Evolutionary conservation across 2,329 filamentous ascomycete genomes (phyloP).

Genomic region (Alternaria sp.): DNA sequence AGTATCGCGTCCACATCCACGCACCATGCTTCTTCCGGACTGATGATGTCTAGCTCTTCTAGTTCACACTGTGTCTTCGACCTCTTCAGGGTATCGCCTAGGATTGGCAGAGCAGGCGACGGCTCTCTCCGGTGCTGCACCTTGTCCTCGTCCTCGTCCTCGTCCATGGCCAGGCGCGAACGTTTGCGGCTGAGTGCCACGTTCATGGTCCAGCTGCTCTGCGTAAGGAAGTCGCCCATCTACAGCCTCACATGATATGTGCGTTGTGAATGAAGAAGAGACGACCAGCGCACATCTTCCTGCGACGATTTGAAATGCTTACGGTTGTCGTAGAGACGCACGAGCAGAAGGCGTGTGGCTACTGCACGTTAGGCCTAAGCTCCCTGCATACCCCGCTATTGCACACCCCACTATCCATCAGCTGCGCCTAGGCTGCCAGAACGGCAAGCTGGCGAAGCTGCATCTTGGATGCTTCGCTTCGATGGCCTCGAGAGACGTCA

Average conservation of each 20-base stretch:
- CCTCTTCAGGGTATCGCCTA: conserved; percentile 44
- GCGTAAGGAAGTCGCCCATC: conserved; percentile 32
- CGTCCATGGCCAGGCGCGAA: conserved; percentile 41
- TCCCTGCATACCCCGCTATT: conserved; percentile 21
- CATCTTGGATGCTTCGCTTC: conserved; percentile 16
- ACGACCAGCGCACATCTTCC: conserved; percentile 15
- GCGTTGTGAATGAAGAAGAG: conserved; percentile 13
- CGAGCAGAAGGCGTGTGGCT: conserved; percentile 10
- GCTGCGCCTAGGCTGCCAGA: conserved; percentile 25
- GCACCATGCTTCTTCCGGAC: conserved; percentile 42
- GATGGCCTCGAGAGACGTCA: conserved; percentile 45
- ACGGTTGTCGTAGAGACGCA: conserved; percentile 39
- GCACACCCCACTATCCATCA: conserved; percentile 21
- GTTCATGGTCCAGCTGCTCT: conserved; percentile 40
- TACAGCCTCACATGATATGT: conserved; percentile 5
- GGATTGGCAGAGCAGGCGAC: conserved; percentile 30
- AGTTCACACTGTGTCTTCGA: conserved; percentile 49
- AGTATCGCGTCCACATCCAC: conserved; percentile 46
- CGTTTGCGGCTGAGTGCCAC: conserved; percentile 47
- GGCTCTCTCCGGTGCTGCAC: conserved; percentile 28
- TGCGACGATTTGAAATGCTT: conserved; percentile 12
- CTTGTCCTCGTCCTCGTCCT: conserved; percentile 40
- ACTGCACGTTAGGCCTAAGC: conserved; percentile 16
- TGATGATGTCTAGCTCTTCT: conserved; percentile 46
- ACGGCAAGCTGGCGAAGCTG: conserved; percentile 17